A percentile compares a stretch with the other conserved stretches of the same genome.
These are phyloP conservation scores for Naganishia antarctica DNA, from an alignment of 768 basidiomycete species.

Conservation along the genomic window DNA sequence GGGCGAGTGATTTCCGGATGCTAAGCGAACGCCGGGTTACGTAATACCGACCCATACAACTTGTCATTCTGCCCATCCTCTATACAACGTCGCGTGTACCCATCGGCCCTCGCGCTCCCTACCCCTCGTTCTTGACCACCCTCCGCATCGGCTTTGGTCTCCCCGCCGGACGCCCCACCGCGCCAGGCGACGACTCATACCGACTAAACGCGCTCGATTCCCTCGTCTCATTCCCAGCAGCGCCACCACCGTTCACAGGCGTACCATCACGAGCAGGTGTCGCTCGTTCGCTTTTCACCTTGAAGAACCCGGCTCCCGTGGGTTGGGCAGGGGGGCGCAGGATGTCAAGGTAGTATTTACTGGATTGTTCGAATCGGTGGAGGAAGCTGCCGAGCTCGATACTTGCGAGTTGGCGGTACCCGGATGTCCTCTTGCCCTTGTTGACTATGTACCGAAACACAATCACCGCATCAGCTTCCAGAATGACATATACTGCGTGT, in stretches of 20 bases:
- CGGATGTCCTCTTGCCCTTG: slow-evolving; percentile 8
- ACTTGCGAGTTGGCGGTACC: background rate
- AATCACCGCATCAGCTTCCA: background rate
- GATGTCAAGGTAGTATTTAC: slow-evolving; percentile 2
- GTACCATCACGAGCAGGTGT: background rate
- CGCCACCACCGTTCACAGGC: no score
- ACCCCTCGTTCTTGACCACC: background rate
- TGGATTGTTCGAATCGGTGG: slow-evolving; percentile 15
- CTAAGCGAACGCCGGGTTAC: no score
- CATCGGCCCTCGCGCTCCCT: no score
- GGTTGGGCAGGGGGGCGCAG: background rate
- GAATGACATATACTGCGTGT: no score
- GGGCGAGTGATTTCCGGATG: slow-evolving; percentile 16
- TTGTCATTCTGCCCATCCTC: no score
- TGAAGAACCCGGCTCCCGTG: background rate
- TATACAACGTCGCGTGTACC: no score
- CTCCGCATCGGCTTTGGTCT: slow-evolving; percentile 11
- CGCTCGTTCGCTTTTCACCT: slow-evolving; percentile 5
- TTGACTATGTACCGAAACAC: background rate
- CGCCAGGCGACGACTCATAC: background rate
- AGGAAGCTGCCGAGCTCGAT: background rate
- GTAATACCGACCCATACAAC: no score
- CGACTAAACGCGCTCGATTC: slow-evolving; percentile 12
- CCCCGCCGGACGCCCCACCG: background rate
- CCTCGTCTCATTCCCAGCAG: background rate